Percentiles rank a stretch among this genome's conserved stretches.
phyloP scores from a whole-genome alignment of 345 rosid species.

The Melastoma malabathricum region DNA sequence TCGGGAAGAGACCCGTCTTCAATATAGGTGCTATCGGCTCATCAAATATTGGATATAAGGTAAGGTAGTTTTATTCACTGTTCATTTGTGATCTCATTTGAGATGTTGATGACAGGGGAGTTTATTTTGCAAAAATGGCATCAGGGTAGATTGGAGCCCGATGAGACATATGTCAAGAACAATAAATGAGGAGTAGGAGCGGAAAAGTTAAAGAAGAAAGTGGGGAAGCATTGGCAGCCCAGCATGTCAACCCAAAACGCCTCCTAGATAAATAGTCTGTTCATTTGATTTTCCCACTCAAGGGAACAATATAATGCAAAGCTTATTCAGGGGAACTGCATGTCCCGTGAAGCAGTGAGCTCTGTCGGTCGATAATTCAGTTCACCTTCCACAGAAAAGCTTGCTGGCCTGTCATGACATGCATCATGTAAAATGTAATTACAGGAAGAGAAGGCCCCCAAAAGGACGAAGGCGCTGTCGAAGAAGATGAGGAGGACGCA shows the following conservation, averaged over 20 bases:
- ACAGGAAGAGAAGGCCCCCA: conserved; percentile 31
- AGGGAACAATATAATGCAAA: too few relatives aligned
- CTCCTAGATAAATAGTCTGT: conserved; percentile 17
- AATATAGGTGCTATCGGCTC: conserved; percentile 35
- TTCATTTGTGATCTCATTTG: too few relatives aligned
- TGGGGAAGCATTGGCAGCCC: conserved; percentile 10
- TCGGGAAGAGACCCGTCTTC: conserved; percentile 19
- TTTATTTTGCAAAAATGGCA: neutral
- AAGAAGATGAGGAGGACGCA: conserved; percentile 63
- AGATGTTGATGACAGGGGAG: too few relatives aligned
- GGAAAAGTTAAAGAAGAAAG: conserved; percentile 31
- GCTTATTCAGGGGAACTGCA: too few relatives aligned
- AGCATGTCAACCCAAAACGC: conserved; percentile 12
- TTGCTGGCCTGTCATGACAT: too few relatives aligned
- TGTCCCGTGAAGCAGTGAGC: too few relatives aligned
- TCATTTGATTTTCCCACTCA: neutral
- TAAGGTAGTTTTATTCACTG: conserved; percentile 7
- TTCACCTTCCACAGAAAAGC: too few relatives aligned
- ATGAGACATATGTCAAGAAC: conserved; percentile 36
- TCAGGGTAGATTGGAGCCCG: conserved; percentile 77
- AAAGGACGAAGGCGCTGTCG: conserved; percentile 39
- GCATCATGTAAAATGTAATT: too few relatives aligned
- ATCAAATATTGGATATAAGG: conserved; percentile 72
- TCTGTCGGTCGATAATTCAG: too few relatives aligned
- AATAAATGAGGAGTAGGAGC: conserved; percentile 81